Percentiles rank a stretch among this genome's conserved stretches.
phyloP scores from a whole-genome alignment of 768 basidiomycete species.

The Auricularia heimuer region DNA sequence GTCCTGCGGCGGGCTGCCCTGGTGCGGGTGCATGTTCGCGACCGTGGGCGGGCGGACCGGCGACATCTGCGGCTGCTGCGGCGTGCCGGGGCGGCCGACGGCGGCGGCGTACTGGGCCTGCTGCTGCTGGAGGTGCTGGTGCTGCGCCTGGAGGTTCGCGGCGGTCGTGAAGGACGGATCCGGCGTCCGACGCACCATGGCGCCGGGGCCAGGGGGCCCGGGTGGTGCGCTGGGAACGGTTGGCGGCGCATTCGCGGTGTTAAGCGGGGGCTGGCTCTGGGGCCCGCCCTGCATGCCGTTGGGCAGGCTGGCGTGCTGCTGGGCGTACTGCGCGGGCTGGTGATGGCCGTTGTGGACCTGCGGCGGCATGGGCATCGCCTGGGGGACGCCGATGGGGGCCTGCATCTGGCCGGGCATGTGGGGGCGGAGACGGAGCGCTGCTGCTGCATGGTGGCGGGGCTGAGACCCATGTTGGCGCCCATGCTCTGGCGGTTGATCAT shows the following conservation, averaged over 20 bases:
- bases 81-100: too few relatives aligned
- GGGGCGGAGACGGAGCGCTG: constrained; percentile 13
- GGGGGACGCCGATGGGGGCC: too few relatives aligned
- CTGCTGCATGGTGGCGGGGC: constrained; percentile 11
- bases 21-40: not conserved
- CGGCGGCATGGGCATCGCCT: too few relatives aligned
- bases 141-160: not conserved
- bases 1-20: not conserved
- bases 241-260: not conserved
- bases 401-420: not conserved
- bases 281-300: not conserved
- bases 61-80: too few relatives aligned
- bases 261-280: not conserved
- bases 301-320: too few relatives aligned
- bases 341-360: too few relatives aligned
- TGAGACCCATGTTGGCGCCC: not conserved
- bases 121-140: not conserved
- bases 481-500: not conserved
- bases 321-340: too few relatives aligned
- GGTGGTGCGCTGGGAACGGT: not conserved
- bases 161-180: not conserved
- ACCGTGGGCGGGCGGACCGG: not conserved
- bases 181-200: not conserved
- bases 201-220: not conserved
- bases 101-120: not conserved